Evolutionary conservation across 306 rosid species (phyloP).

Genomic region (Cicer chorassanicum): DNA sequence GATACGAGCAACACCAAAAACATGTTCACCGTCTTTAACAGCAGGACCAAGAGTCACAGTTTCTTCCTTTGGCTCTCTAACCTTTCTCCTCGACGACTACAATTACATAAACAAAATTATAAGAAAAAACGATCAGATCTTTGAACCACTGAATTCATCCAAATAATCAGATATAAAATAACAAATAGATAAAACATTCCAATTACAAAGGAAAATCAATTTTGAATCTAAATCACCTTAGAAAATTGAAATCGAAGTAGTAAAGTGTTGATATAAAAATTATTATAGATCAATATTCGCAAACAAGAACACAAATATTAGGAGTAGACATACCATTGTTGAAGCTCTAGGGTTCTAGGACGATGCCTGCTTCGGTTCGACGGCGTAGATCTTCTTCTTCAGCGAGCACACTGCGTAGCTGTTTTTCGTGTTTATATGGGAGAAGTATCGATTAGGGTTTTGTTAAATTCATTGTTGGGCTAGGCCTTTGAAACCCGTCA

Average conservation of each 20-base stretch:
- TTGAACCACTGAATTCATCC: neutral
- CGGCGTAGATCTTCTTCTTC: conserved; percentile 1
- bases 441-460: conserved; percentile 9
- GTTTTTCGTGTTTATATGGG: neutral
- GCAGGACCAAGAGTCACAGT: conserved; percentile 82
- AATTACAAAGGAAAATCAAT: neutral
- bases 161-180: neutral
- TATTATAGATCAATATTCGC: neutral
- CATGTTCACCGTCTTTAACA: conserved; percentile 78
- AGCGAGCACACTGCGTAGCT: neutral
- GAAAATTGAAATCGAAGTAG: neutral
- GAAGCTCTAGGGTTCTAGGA: conserved; percentile 3
- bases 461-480: neutral
- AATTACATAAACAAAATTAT: neutral
- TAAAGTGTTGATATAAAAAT: neutral
- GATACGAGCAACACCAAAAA: conserved; percentile 78
- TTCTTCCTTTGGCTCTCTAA: conserved; percentile 85
- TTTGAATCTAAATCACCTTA: neutral
- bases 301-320: neutral
- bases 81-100: conserved; percentile 71
- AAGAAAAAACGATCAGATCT: neutral
- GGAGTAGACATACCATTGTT: neutral
- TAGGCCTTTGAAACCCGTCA: neutral
- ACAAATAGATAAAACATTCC: neutral
- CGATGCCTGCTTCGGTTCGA: neutral